phyloP scores from a whole-genome alignment of 2,329 filamentous ascomycete genomes.

The Ophiostoma quercus region DNA sequence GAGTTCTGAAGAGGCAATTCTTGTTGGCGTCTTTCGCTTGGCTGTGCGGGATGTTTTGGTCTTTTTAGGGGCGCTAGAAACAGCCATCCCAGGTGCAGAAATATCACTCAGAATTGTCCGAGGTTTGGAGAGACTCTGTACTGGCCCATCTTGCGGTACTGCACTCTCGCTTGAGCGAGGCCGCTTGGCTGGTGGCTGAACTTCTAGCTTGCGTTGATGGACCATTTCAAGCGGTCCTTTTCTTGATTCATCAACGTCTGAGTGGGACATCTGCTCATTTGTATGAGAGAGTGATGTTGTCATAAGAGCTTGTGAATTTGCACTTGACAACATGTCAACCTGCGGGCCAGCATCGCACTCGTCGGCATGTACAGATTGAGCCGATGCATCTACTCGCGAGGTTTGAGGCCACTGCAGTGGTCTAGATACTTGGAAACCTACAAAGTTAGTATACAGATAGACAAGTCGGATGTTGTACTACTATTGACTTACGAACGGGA shows the following conservation, averaged over 20 bases:
- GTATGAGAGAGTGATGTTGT: not conserved
- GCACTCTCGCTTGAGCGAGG: not conserved
- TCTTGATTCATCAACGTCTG: not conserved
- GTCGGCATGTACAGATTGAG: not conserved
- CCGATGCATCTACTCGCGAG: not conserved
- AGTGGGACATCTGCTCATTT: not conserved
- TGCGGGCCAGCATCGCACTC: not conserved
- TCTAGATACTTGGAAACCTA: not conserved
- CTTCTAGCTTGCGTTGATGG: conserved; percentile 1
- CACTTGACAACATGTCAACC: not conserved
- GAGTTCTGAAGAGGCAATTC: not conserved
- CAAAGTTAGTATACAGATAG: not conserved
- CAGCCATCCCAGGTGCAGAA: not conserved
- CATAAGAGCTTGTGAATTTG: not conserved
- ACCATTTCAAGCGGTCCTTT: not conserved
- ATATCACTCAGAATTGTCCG: not conserved
- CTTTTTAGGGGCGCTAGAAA: not conserved
- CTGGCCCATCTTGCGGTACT: not conserved
- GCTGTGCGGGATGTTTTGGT: not conserved
- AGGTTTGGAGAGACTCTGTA: not conserved
- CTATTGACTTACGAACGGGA: not conserved
- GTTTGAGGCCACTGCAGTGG: not conserved
- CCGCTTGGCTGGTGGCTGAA: not conserved
- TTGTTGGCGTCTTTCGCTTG: not conserved
- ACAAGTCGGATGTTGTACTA: not conserved